Evolutionary conservation across 495 filamentous ascomycete genomes (phyloP).

Genomic region (Annulohypoxylon moriforme): DNA sequence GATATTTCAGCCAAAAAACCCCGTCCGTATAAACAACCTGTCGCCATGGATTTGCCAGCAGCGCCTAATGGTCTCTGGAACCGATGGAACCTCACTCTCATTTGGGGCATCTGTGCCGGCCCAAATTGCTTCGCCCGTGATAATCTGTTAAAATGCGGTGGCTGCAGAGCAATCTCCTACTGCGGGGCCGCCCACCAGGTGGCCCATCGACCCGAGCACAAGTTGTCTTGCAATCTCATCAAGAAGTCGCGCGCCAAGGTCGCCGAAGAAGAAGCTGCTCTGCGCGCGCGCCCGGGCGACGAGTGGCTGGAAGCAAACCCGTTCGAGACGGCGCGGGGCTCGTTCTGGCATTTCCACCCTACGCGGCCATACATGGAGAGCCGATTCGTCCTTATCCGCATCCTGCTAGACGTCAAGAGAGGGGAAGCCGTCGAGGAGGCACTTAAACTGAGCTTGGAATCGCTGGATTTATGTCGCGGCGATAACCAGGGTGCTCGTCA

Average conservation of each 20-base stretch:
- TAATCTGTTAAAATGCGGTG: constrained; percentile 48
- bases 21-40: not conserved
- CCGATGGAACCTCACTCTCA: constrained; percentile 10
- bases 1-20: too few species aligned
- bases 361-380: constrained; percentile 59
- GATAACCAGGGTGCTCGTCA: constrained; percentile 59
- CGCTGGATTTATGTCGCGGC: constrained; percentile 54
- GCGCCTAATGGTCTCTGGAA: not conserved
- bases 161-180: constrained; percentile 60
- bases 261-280: constrained; percentile 49
- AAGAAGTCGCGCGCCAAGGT: constrained; percentile 41
- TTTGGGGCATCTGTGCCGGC: not conserved
- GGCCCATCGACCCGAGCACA: constrained; percentile 54
- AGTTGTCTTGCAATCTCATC: constrained; percentile 56
- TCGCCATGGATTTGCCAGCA: constrained; percentile 9
- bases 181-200: constrained; percentile 60
- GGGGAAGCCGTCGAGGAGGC: constrained; percentile 46
- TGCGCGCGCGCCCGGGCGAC: constrained; percentile 47
- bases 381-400: constrained; percentile 47
- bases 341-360: constrained; percentile 51
- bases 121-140: not conserved
- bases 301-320: constrained; percentile 16
- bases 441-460: constrained; percentile 52
- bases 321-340: constrained; percentile 51
- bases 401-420: constrained; percentile 49